Conservation (phyloP, 1,284 basidiomycete species). For the Cryptococcus floricola region DNA sequence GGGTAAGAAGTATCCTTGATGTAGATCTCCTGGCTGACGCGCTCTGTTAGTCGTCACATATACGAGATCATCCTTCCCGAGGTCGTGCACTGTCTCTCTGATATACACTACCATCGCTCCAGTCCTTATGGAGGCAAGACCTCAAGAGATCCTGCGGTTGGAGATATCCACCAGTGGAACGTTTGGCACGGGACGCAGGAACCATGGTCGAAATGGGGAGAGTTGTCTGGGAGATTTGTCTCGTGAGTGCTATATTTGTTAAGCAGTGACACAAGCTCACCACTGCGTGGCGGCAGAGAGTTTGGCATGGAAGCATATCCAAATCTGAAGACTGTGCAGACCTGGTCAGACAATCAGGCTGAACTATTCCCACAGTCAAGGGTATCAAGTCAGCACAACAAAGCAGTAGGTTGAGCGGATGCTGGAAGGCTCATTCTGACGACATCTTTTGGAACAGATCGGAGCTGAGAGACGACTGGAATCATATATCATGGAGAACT, state of each 20-base stretch:
- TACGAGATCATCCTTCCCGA: slow-evolving; percentile 77
- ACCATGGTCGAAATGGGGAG: slow-evolving; percentile 85
- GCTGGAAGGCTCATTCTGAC: not conserved
- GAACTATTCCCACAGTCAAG: slow-evolving; percentile 85
- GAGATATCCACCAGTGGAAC: slow-evolving; percentile 87
- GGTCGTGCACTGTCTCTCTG: slow-evolving; percentile 61
- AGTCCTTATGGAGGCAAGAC: slow-evolving; percentile 79
- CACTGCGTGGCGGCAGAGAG: slow-evolving; percentile 19
- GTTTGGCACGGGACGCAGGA: slow-evolving; percentile 83
- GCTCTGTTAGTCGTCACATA: slow-evolving; percentile 58
- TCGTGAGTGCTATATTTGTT: slow-evolving; percentile 56
- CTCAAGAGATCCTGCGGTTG: slow-evolving; percentile 69
- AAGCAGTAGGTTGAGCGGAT: slow-evolving; percentile 54
- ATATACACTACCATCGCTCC: slow-evolving; percentile 73
- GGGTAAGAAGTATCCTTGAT: slow-evolving; percentile 49
- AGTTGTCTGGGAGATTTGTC: slow-evolving; percentile 76
- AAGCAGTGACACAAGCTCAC: not conserved
- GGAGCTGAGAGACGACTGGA: slow-evolving; percentile 84
- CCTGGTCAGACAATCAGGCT: slow-evolving; percentile 64
- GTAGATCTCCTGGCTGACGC: not conserved
- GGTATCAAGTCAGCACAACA: slow-evolving; percentile 76
- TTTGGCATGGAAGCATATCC: slow-evolving; percentile 62
- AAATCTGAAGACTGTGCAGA: slow-evolving; percentile 74
- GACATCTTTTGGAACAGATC: slow-evolving; percentile 36
- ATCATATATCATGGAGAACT: slow-evolving; percentile 84